Percentiles rank a stretch among this genome's conserved stretches.
Conservation (phyloP, 2,329 filamentous ascomycete species). For the Arachnopeziza araneosa region DNA sequence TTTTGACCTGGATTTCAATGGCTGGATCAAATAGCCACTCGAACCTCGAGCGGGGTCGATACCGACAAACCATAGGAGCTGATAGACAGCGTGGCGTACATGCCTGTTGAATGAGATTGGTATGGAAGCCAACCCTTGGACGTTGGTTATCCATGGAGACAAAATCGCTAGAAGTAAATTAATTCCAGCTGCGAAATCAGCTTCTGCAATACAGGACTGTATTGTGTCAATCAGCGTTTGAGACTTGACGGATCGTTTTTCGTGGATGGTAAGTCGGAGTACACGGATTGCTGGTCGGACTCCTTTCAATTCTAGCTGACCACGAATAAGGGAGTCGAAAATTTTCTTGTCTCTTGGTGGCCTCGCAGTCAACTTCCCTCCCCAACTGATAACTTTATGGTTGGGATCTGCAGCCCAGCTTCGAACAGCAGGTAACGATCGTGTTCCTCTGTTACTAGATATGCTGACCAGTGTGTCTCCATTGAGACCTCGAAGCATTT, state of each 20-base stretch:
- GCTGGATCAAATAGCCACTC: neutral
- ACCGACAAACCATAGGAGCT: slow-evolving; percentile 15
- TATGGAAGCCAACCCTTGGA: neutral
- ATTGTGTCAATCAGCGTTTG: slow-evolving; percentile 19
- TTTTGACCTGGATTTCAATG: neutral
- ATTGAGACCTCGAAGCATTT: slow-evolving; percentile 23
- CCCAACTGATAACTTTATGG: neutral
- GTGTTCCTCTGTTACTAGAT: neutral
- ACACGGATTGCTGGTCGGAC: slow-evolving; percentile 19
- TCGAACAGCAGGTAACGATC: neutral
- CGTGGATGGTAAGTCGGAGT: slow-evolving; percentile 24
- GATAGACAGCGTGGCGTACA: slow-evolving; percentile 16
- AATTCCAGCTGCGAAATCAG: slow-evolving; percentile 19
- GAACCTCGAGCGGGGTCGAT: neutral
- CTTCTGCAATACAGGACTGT: slow-evolving; percentile 14
- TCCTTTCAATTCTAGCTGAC: slow-evolving; percentile 19
- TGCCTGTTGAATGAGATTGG: slow-evolving; percentile 11
- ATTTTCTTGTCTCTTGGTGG: slow-evolving; percentile 19
- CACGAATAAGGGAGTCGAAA: slow-evolving; percentile 27
- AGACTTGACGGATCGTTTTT: slow-evolving; percentile 18
- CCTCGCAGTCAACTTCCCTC: slow-evolving; percentile 18
- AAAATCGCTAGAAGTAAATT: slow-evolving; percentile 22
- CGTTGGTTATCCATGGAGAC: slow-evolving; percentile 14
- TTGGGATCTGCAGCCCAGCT: neutral
- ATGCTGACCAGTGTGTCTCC: neutral